Base-by-base conservation (phyloP, 805 yeast genomes). In the Nakazawaea pomicola region DNA sequence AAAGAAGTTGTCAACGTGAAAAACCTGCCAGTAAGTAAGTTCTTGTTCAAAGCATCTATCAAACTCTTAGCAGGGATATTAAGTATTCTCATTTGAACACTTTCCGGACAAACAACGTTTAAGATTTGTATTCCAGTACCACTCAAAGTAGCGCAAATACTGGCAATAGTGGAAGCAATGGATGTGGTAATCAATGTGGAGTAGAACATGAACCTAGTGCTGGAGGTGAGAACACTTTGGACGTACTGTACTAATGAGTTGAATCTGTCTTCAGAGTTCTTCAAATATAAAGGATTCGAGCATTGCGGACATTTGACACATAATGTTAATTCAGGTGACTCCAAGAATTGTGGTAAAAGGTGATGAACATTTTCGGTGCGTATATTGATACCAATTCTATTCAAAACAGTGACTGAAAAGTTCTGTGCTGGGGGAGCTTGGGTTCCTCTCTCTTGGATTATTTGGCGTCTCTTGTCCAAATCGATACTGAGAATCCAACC, bases 261-360 rank as follows among this genome's bases (percentile, higher is more conserved):
- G 56, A 54, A 30, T 40, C 43, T n/a, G 48, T 23, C 35, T 3
- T 36, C 25, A 20, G n/a, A 46, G 4, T 55, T 50, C 20, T 55
- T 50, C 23, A 62, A 38, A 20, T 56, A 48, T 3, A 65, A 54
- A 10, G 58, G 54, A 4, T 57, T 44, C 31, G 57, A 52, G 46
- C 71, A 65, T 44, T 65, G 70, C 1, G 69, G 69, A 45, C 71
- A 65, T 15, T 52, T 54, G 16, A 62, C 54, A 15, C 34, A 24
- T 25, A 47, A 17, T 10, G 33, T 24, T 15, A 27, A 19, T 17
- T 24, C 20, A 23, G 29, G 10, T 18, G 24, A n/a, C 15, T 15
- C 21, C 43, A 6, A 34, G 7, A 21, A 14, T 11, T 15, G 29
- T 16, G 14, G 41, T 37, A 20, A 29, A 15, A 4, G 33, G 17